Evolutionary conservation across 1,139 yeast genomes (phyloP).

Genomic region (Candida mesenterica): DNA sequence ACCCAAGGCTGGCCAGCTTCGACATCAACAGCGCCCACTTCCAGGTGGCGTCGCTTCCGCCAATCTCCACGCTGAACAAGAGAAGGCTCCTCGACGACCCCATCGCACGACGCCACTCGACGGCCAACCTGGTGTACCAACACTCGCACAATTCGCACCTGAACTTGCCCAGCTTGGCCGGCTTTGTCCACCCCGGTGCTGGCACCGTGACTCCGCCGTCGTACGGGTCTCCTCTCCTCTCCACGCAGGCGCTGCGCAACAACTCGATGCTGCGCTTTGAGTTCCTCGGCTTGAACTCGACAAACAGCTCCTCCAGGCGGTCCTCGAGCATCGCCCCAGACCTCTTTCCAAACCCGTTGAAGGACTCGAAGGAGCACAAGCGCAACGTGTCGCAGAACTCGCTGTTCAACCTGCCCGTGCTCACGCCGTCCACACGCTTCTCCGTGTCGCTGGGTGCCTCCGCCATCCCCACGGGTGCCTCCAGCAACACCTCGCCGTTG

Average conservation of each 20-base stretch:
- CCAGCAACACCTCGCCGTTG: slow-evolving; percentile 10
- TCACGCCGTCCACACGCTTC: slow-evolving; percentile 29
- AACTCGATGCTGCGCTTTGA: slow-evolving; percentile 40
- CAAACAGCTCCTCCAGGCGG: slow-evolving; percentile 33
- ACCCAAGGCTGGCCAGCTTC: slow-evolving; percentile 33
- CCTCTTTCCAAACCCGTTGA: slow-evolving; percentile 38
- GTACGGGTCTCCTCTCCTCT: slow-evolving; percentile 31
- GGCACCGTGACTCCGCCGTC: slow-evolving; percentile 29
- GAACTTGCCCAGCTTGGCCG: neutral
- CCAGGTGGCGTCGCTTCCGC: slow-evolving; percentile 11
- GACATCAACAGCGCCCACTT: slow-evolving; percentile 21
- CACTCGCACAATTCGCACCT: slow-evolving; percentile 1
- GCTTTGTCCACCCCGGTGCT: slow-evolving; percentile 2
- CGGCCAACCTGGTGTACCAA: slow-evolving; percentile 9
- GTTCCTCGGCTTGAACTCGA: slow-evolving; percentile 23
- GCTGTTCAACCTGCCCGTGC: slow-evolving; percentile 31
- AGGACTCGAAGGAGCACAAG: slow-evolving; percentile 18
- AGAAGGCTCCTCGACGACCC: slow-evolving; percentile 19
- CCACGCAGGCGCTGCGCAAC: slow-evolving; percentile 32
- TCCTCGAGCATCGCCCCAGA: slow-evolving; percentile 40
- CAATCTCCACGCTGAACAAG: slow-evolving; percentile 15
- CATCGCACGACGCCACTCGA: slow-evolving; percentile 16
- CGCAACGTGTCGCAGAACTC: slow-evolving; percentile 30
- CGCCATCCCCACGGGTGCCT: slow-evolving; percentile 7
- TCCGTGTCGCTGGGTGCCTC: slow-evolving; percentile 28